phyloP scores from a whole-genome alignment of 2,329 filamentous ascomycete species.

The Penicillium expansum region DNA sequence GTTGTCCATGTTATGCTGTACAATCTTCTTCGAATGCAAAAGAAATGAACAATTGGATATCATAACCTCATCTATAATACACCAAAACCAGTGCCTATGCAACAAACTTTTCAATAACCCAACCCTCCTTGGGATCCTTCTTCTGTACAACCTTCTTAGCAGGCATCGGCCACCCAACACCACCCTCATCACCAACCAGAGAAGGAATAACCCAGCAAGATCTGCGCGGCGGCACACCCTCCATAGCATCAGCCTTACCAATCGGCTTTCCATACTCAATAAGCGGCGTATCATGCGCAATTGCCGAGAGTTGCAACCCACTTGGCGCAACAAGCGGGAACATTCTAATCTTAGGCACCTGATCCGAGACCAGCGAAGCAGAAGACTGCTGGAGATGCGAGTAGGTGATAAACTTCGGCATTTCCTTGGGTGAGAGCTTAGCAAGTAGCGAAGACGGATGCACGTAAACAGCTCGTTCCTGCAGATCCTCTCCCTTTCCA shows the following conservation, averaged over 20 bases:
- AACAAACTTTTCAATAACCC: constrained; percentile 64
- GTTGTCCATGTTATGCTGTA: neutral
- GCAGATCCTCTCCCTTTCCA: constrained; percentile 41
- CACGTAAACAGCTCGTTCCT: constrained; percentile 73
- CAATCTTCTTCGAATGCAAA: neutral
- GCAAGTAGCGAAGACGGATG: constrained; percentile 83
- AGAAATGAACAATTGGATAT: constrained; percentile 19
- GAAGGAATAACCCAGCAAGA: constrained; percentile 83
- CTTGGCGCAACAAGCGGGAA: constrained; percentile 79
- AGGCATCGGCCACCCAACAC: constrained; percentile 78
- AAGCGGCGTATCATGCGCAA: constrained; percentile 82
- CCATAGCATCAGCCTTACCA: constrained; percentile 65
- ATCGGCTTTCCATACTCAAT: constrained; percentile 85
- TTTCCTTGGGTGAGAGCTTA: constrained; percentile 64
- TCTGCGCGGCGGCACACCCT: constrained; percentile 52
- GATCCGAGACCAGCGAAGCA: constrained; percentile 53
- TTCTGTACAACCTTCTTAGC: constrained; percentile 80
- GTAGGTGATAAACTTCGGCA: constrained; percentile 86
- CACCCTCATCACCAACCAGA: constrained; percentile 66
- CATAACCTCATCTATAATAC: constrained; percentile 26
- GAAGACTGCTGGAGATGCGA: constrained; percentile 73
- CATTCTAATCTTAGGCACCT: constrained; percentile 75
- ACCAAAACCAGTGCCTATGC: constrained; percentile 20
- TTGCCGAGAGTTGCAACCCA: constrained; percentile 68
- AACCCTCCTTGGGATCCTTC: constrained; percentile 69